Evolutionary conservation across 1,139 yeast species (phyloP).

Genomic region (Magnusiomyces suaveolens): DNA sequence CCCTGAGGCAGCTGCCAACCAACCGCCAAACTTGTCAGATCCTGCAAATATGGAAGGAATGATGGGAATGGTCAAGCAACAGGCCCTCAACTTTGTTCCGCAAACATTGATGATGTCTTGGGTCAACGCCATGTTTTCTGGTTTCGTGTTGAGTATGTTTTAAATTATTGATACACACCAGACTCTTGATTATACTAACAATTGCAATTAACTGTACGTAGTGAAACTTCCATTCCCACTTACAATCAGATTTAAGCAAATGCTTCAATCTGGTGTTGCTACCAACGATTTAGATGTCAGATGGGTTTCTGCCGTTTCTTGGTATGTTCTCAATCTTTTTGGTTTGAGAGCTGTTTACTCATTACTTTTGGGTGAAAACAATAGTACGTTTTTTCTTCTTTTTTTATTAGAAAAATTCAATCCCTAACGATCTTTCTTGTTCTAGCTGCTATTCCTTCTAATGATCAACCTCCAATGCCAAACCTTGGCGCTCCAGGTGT

Average conservation of each 20-base stretch:
- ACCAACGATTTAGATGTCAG: constrained; percentile 81
- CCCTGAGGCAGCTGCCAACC: constrained; percentile 34
- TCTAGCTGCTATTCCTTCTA: constrained; percentile 22
- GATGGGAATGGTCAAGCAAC: constrained; percentile 71
- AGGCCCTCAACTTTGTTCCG: constrained; percentile 75
- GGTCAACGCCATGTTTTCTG: constrained; percentile 90
- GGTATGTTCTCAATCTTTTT: constrained; percentile 86
- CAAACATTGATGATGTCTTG: constrained; percentile 93
- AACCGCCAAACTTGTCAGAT: constrained; percentile 53
- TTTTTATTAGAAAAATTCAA: constrained; percentile 8
- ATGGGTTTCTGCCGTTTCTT: constrained; percentile 94
- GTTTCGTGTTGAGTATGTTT: constrained; percentile 52
- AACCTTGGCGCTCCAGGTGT: constrained; percentile 42
- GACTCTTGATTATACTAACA: no score
- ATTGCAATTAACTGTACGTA: background rate
- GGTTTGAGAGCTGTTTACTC: constrained; percentile 79
- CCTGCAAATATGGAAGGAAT: constrained; percentile 65
- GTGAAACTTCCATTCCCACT: constrained; percentile 76
- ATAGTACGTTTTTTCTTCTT: constrained; percentile 17
- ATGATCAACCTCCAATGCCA: constrained; percentile 19
- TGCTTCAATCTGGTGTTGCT: constrained; percentile 81
- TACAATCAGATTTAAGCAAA: constrained; percentile 78
- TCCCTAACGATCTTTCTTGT: background rate
- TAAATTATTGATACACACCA: no score
- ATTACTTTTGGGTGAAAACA: constrained; percentile 51